These are phyloP conservation scores for Stropharia rugosoannulata DNA, from an alignment of 768 basidiomycete genomes.

Conservation along the genomic window DNA sequence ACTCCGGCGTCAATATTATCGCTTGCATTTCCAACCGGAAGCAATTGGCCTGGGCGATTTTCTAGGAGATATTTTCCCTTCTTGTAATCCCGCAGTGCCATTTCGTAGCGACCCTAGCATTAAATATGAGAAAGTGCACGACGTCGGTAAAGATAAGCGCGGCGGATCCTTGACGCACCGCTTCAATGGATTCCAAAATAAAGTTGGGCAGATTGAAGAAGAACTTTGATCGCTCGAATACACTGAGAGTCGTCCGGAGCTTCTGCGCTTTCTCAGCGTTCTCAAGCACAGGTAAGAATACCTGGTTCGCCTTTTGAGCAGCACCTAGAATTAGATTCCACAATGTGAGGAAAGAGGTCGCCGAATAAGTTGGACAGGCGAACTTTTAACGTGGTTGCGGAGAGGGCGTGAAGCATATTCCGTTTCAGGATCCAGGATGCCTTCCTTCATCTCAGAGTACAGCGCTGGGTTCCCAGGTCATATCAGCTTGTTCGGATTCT, in stretches of 20 bases:
- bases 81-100: conserved; percentile 93
- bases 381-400: conserved; percentile 84
- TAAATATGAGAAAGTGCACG: neutral
- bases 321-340: conserved; percentile 51
- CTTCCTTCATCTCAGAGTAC: conserved; percentile 91
- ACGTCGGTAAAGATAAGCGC: neutral
- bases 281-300: conserved; percentile 94
- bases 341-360: neutral
- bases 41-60: conserved; percentile 82
- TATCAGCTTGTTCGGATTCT: neutral
- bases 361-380: neutral
- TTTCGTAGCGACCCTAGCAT: conserved; percentile 85
- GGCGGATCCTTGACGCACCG: conserved; percentile 46
- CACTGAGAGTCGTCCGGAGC: conserved; percentile 86
- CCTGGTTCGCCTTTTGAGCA: conserved; percentile 91
- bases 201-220: conserved; percentile 97
- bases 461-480: conserved; percentile 52
- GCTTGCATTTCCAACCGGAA: conserved; percentile 65
- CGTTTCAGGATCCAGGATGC: conserved; percentile 68
- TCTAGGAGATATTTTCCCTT: conserved; percentile 92
- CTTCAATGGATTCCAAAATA: conserved; percentile 85
- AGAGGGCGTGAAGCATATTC: conserved; percentile 86
- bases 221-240: conserved; percentile 96
- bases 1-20: conserved; percentile 48
- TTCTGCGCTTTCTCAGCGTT: conserved; percentile 94